Base-by-base conservation (phyloP, 75 land plant species). In the Cupressus sempervirens region DNA sequence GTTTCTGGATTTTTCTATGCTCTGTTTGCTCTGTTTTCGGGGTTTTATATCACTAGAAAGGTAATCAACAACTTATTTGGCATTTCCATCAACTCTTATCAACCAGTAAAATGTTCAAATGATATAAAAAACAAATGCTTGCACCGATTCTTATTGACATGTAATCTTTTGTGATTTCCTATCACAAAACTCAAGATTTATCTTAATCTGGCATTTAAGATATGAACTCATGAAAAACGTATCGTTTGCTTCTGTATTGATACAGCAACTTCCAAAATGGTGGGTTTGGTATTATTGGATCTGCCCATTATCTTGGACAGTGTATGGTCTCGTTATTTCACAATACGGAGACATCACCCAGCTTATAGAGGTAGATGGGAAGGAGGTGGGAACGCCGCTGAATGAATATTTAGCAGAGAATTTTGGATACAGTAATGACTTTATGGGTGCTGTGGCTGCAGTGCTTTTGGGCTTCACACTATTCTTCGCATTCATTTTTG, bases 201-300 rank as follows among this genome's bases (percentile, higher is more conserved):
- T 48, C 50, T 48, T 10, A 48, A 48, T 48, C 10, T 10, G 50
- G 50, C 50, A 48, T 48, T 48, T 48, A 8, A 48, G 50, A 48
- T 48, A 48, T 48, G 50, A 1, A 10, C 50, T 48, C 10, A 48
- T 34, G 6, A 74, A 74, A 36, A 38, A 23, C 23, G 2, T 48
- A 34, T 40, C 40, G 43, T 2, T 20, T 40, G 12, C 23, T 0
- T 35, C 8, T 65, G 36, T 75, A 56, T 9, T 29, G n/a, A 43
- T 83, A 84, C 90, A 87, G 90, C 86, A 58, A 36, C 88, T 90
- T 46, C 91, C 91, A 48, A 74, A 80, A 29, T 90, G 91, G 91
- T 90, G 91, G 91, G 84, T 88, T 16, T 90, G 90, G 91, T 90
- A 90, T 84, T 90, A 88, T 58, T 90, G 87, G 89, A 86, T 85